Conservation (phyloP, 208 protist species). For the Trypanosoma rangeli region DNA sequence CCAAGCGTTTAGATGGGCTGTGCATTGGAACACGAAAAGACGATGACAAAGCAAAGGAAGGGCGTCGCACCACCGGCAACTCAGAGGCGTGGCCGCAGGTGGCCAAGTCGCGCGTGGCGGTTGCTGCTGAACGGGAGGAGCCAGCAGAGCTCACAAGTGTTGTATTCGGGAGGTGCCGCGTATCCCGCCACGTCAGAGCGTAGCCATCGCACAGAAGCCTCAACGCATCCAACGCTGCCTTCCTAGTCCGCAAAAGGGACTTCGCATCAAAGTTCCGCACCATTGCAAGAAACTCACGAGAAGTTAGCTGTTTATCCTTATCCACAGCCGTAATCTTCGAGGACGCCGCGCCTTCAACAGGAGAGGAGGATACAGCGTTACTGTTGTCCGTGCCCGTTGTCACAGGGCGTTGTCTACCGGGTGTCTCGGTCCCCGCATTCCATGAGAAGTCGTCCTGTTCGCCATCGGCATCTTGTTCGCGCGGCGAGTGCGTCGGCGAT, state of each 20-base stretch:
- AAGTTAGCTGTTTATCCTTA: conserved; percentile 54
- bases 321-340: conserved; percentile 19
- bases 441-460: neutral
- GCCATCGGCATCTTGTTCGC: conserved; percentile 1
- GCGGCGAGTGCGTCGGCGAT: conserved; percentile 35
- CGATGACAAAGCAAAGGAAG: conserved; percentile 27
- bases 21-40: conserved; percentile 35
- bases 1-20: conserved; percentile 36
- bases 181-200: conserved; percentile 65
- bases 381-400: neutral
- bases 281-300: conserved; percentile 51
- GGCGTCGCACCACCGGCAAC: neutral
- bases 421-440: neutral
- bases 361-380: conserved; percentile 4
- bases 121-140: neutral
- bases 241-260: conserved; percentile 49
- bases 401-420: neutral
- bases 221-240: conserved; percentile 55
- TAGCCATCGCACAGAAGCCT: conserved; percentile 76
- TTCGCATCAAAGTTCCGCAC: conserved; percentile 77
- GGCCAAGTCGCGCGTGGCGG: neutral
- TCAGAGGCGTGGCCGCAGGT: neutral
- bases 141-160: neutral
- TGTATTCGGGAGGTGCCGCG: conserved; percentile 19
- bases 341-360: conserved; percentile 5